A percentile compares a stretch with the other conserved stretches of the same genome.
Evolutionary conservation across 2,329 filamentous ascomycete species (phyloP).

Genomic region (Colletotrichum lentis): DNA sequence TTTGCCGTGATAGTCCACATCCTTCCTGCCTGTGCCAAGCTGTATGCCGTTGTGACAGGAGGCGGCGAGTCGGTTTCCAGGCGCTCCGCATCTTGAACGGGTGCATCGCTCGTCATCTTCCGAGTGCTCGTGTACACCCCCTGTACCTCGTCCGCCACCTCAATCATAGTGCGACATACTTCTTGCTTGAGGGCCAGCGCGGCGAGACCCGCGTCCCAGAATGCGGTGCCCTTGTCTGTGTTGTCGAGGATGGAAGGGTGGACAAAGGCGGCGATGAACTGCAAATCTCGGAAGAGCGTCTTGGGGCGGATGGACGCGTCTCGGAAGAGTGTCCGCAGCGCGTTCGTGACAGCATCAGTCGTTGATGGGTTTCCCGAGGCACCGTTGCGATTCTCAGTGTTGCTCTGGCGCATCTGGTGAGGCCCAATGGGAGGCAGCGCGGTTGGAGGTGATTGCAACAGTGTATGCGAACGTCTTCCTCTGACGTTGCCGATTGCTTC

Average conservation of each 20-base stretch:
- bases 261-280: conserved; percentile 75
- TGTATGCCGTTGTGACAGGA: conserved; percentile 67
- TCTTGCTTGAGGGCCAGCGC: conserved; percentile 89
- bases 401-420: conserved; percentile 52
- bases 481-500: conserved; percentile 75
- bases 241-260: conserved; percentile 67
- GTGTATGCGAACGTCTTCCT: conserved; percentile 69
- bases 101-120: conserved; percentile 51
- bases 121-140: conserved; percentile 71
- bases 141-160: conserved; percentile 64
- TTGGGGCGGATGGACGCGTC: conserved; percentile 76
- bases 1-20: conserved; percentile 95
- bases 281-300: conserved; percentile 81
- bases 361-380: conserved; percentile 61
- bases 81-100: conserved; percentile 39
- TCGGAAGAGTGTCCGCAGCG: conserved; percentile 73
- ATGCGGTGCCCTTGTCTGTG: conserved; percentile 76
- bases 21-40: conserved; percentile 80
- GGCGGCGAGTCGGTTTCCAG: conserved; percentile 49
- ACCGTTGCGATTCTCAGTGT: conserved; percentile 58
- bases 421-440: conserved; percentile 47
- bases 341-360: conserved; percentile 70
- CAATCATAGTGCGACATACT: conserved; percentile 80
- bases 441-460: conserved; percentile 49
- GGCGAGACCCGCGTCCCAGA: conserved; percentile 88